Evolutionary conservation across 2,329 filamentous ascomycete genomes (phyloP), one percentile per base, ranked within the genome.

Genomic region (Epichloe bromicola): DNA sequence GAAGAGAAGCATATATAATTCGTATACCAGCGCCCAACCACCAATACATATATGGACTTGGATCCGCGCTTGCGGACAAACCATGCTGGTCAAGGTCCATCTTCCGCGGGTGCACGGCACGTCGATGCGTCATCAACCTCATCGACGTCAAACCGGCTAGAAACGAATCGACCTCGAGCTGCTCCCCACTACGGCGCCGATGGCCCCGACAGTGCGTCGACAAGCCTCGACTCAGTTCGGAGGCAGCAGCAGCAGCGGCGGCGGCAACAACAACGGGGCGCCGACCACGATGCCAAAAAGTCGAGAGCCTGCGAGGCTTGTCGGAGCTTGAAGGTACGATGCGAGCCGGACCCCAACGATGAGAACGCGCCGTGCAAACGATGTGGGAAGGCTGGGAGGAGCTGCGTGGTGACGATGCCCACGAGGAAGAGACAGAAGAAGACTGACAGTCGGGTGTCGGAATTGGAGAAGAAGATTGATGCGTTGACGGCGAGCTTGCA

Each of bases 391-490:
- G 86, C 88, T 3, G 80, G 82, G n/a, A 74, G 88, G 38, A 74
- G 74, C 55, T 95, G 89, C 63, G 70, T 90, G 40, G 83, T 90
- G 55, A 94, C 88, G 1, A 79, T 82, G 55, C 87, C 78, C 14
- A 79, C 74, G 33, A 66, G 88, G 40, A 95, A 94, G 69, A 76
- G 89, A 43, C 87, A 91, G 71, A 95, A 91, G 73, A 95, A 95
- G 74, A 89, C 87, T 50, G 90, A 95, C 64, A 91, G 82, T 57
- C 78, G 88, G 48, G 89, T 96, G 12, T 85, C 88, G 8, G 89
- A 95, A 71, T 74, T 96, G 48, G 89, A 95, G 72, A 88, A 85
- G 73, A 94, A 94, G 71, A 91, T 95, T 56, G 88, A 95, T 70
- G 86, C 85, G 8, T 65, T 95, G 63, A 95, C 87, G 7, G 86